These are phyloP conservation scores for Trametes cingulata DNA, from an alignment of 768 basidiomycete genomes.

Conservation along the genomic window DNA sequence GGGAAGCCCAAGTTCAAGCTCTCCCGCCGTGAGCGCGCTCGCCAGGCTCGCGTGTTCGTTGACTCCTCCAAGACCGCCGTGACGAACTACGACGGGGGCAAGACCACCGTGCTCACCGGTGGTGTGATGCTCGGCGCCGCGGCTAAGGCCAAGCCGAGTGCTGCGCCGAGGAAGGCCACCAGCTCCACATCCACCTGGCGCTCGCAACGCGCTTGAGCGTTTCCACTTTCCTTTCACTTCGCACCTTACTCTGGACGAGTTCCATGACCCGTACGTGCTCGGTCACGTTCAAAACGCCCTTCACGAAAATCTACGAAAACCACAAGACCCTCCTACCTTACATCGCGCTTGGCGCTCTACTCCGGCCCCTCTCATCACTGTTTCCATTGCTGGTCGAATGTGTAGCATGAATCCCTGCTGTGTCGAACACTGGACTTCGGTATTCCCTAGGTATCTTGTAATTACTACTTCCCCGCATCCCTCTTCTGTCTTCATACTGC, in stretches of 20 bases:
- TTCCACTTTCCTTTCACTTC: slow-evolving; percentile 17
- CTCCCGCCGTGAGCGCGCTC: slow-evolving; percentile 68
- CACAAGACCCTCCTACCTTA: slow-evolving; percentile 13
- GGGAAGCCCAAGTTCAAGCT: slow-evolving; percentile 42
- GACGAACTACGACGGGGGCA: slow-evolving; percentile 85
- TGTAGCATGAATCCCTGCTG: slow-evolving; percentile 29
- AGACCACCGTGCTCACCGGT: slow-evolving; percentile 85
- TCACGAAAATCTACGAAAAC: slow-evolving; percentile 25
- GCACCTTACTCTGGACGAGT: slow-evolving; percentile 20
- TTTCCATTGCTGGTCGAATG: slow-evolving; percentile 27
- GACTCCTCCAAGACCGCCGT: slow-evolving; percentile 77
- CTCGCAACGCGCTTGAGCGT: slow-evolving; percentile 47
- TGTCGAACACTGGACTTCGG: slow-evolving; percentile 28
- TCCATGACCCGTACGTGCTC: slow-evolving; percentile 24
- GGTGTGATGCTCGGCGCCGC: slow-evolving; percentile 78
- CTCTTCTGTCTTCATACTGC: slow-evolving; percentile 20
- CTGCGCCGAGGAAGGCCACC: slow-evolving; percentile 29
- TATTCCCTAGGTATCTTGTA: slow-evolving; percentile 31
- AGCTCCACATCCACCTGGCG: slow-evolving; percentile 52
- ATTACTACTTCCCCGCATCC: slow-evolving; percentile 24
- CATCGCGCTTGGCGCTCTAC: slow-evolving; percentile 20
- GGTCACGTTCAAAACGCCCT: slow-evolving; percentile 20
- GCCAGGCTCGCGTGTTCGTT: slow-evolving; percentile 70
- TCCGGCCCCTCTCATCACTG: slow-evolving; percentile 18
- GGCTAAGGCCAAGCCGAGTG: slow-evolving; percentile 31